A percentile compares a stretch with the other conserved stretches of the same genome.
Evolutionary conservation across 108 stramenopile genomes (phyloP).

Genomic region (Fistulifera solaris): DNA sequence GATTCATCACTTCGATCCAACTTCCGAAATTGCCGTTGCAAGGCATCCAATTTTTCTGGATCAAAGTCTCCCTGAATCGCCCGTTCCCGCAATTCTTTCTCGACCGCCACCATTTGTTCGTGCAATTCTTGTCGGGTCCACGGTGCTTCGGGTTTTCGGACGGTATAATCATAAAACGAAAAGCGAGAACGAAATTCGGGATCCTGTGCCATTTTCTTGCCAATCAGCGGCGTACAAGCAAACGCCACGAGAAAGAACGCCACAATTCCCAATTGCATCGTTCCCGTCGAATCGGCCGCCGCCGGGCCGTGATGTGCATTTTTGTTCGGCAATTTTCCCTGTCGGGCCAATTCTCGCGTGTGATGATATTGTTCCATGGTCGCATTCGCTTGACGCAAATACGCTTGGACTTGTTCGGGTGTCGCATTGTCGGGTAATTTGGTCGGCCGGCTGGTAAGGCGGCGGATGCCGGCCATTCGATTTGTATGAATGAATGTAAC

Average conservation of each 20-base stretch:
- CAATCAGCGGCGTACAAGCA: constrained; percentile 57
- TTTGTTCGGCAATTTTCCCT: constrained; percentile 37
- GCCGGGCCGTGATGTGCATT: constrained; percentile 23
- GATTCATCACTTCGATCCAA: constrained; percentile 8
- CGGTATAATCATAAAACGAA: constrained; percentile 70
- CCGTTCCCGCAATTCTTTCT: constrained; percentile 43
- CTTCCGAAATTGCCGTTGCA: constrained; percentile 32
- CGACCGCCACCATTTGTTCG: constrained; percentile 49
- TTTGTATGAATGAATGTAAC: too few relatives aligned
- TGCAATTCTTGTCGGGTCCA: constrained; percentile 74
- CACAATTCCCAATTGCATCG: constrained; percentile 42
- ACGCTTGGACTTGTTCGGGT: constrained; percentile 1
- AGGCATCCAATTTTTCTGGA: constrained; percentile 62
- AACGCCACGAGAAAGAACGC: constrained; percentile 47
- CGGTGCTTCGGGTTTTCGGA: constrained; percentile 54
- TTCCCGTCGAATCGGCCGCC: constrained; percentile 21
- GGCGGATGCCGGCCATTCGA: too few relatives aligned
- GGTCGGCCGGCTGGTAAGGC: too few relatives aligned
- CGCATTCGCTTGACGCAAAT: constrained; percentile 42
- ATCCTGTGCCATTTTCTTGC: constrained; percentile 71
- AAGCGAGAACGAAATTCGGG: constrained; percentile 64
- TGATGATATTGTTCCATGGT: constrained; percentile 55
- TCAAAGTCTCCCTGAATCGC: constrained; percentile 75
- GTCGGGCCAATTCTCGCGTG: constrained; percentile 38
- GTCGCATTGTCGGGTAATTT: too few relatives aligned